Conservation (phyloP, 208 protist species). For the Strigomonas culicis region DNA sequence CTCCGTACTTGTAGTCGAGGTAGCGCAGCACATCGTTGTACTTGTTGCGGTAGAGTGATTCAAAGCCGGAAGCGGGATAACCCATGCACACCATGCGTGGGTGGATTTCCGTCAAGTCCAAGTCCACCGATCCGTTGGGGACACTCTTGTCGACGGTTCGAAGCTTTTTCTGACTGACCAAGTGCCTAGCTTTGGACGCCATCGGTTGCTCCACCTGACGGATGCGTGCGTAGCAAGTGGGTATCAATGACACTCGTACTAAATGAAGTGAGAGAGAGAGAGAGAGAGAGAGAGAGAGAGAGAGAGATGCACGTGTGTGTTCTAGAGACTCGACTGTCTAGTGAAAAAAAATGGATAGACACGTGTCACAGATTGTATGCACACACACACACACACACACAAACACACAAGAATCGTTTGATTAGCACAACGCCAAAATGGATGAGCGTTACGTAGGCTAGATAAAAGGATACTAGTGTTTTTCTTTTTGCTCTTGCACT, state of each 20-base stretch:
- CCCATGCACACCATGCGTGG: conserved; percentile 92
- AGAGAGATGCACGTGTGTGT: not conserved
- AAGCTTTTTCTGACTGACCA: conserved; percentile 91
- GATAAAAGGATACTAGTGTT: too few relatives aligned
- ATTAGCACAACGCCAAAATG: too few relatives aligned
- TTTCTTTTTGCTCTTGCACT: too few relatives aligned
- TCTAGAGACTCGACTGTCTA: not conserved
- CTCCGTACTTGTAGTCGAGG: conserved; percentile 77
- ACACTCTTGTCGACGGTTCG: conserved; percentile 55
- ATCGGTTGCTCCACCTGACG: conserved; percentile 17
- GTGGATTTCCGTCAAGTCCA: conserved; percentile 91
- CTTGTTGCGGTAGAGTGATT: conserved; percentile 93
- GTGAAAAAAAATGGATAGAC: not conserved
- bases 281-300: not conserved
- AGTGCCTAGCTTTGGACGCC: conserved; percentile 22
- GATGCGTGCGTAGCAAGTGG: not conserved
- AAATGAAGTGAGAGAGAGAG: not conserved
- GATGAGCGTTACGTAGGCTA: too few relatives aligned
- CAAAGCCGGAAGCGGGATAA: conserved; percentile 82
- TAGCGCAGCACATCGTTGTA: conserved; percentile 63
- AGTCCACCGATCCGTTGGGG: conserved; percentile 63
- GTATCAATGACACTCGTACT: not conserved
- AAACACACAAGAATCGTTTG: too few relatives aligned
- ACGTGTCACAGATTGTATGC: not conserved
- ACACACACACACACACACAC: too few relatives aligned